Evolutionary conservation across 2,329 filamentous ascomycete genomes (phyloP).

Genomic region (Torrubiella hemipterigena): DNA sequence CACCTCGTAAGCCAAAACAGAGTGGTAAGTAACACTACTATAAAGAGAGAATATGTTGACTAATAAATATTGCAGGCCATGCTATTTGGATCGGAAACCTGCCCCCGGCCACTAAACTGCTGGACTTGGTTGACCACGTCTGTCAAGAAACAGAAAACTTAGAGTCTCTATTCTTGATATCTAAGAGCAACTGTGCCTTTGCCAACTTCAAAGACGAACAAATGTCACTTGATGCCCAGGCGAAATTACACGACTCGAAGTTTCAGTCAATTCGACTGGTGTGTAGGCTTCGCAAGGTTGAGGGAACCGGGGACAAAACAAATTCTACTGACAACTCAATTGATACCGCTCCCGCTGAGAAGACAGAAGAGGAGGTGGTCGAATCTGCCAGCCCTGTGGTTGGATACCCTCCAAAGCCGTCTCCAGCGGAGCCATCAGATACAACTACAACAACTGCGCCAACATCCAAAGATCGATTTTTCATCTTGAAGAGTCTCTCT

Average conservation of each 20-base stretch:
- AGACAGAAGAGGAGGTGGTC: background rate
- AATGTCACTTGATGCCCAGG: constrained; percentile 64
- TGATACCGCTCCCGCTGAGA: background rate
- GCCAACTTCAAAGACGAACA: constrained; percentile 83
- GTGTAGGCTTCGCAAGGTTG: constrained; percentile 63
- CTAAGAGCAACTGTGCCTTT: constrained; percentile 95
- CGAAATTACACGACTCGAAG: constrained; percentile 78
- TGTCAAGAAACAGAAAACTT: constrained; percentile 67
- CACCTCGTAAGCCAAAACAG: constrained; percentile 45
- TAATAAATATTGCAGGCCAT: constrained; percentile 42
- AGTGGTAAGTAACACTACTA: constrained; percentile 35
- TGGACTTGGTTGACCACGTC: constrained; percentile 83
- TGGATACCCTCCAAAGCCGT: background rate
- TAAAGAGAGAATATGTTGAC: constrained; percentile 5
- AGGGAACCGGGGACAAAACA: too few relatives aligned
- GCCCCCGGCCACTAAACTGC: constrained; percentile 69
- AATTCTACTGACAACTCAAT: constrained; percentile 28
- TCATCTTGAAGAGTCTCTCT: constrained; percentile 87
- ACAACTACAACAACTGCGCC: background rate
- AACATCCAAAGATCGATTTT: constrained; percentile 57
- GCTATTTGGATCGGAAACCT: constrained; percentile 95
- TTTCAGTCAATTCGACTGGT: constrained; percentile 81
- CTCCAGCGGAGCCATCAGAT: background rate
- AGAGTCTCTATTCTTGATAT: constrained; percentile 86
- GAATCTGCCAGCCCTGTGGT: background rate